These are phyloP conservation scores for Verticillium dahliae DNA, from an alignment of 2,329 filamentous ascomycete genomes.

Conservation along the genomic window DNA sequence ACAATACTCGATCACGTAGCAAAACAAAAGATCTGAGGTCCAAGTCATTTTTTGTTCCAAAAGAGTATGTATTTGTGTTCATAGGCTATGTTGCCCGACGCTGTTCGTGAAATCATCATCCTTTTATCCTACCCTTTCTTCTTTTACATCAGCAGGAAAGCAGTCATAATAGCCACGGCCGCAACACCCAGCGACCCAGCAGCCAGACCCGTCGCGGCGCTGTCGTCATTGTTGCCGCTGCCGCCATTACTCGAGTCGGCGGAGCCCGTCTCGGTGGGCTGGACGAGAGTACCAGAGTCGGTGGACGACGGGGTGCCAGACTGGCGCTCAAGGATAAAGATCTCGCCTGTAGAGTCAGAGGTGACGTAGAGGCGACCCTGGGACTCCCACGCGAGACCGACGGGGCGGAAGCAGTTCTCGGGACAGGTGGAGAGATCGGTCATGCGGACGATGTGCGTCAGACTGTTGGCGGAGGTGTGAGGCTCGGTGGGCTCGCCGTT, in stretches of 20 bases:
- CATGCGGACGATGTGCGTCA: conserved; percentile 49
- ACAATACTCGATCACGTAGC: too few species aligned
- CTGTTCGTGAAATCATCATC: background rate
- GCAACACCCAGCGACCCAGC: background rate
- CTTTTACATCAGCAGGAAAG: background rate
- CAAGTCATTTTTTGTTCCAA: too few species aligned
- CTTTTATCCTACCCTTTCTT: background rate
- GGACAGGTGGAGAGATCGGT: conserved; percentile 46
- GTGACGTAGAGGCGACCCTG: conserved; percentile 54
- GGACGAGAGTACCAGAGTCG: conserved; percentile 4
- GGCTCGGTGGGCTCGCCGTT: conserved; percentile 33
- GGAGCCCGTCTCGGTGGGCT: background rate
- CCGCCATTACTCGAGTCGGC: background rate
- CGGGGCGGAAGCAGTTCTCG: conserved; percentile 54
- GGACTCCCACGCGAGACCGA: conserved; percentile 46
- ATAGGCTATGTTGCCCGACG: background rate
- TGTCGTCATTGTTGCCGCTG: background rate
- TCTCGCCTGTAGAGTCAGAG: conserved; percentile 58
- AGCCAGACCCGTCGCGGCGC: background rate
- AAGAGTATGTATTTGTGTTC: background rate
- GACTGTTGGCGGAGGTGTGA: conserved; percentile 36
- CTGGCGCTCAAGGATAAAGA: conserved; percentile 44
- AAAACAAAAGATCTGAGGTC: too few species aligned
- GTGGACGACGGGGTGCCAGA: conserved; percentile 4
- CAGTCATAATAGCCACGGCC: background rate